Base-by-base conservation (phyloP, 306 rosid genomes). In the Glycine tomentella region DNA sequence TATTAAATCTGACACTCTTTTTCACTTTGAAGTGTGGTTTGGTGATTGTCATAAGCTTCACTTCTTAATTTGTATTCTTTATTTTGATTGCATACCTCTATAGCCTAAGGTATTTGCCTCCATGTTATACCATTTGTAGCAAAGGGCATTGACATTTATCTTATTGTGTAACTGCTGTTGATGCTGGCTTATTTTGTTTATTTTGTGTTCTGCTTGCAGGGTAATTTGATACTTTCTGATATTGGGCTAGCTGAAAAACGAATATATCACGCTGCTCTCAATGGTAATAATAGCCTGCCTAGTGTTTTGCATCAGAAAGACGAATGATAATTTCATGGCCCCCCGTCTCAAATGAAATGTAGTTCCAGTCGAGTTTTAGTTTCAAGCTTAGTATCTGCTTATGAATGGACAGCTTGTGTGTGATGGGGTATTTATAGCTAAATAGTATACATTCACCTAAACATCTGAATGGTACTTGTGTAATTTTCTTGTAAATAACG, bases 231-330 rank as follows among this genome's bases (percentile, higher is more conserved):
- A 74, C 88, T 85, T 70, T 86, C 98, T 2, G 97, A 93, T 80
- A 88, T 96, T 40, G 98, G 99, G 81, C 97, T 96, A 59, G 87
- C 97, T 6, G 99, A 96, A 87, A 96, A 96, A 88, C 90, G 99
- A 84, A 78, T 90, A 6, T 96, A 93, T 83, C 99, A 86, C 79
- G 93, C 97, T 80, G 97, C 98, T 78, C 97, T 96, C 88, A 92
- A 93, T 87, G 99, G 99, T 96, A 96, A 92, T 93, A 96, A 89
- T 90, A 83, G 93, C 91, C 92, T 83, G 91, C 97, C 91, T 93
- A 87, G 89, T 90, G 97, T 89, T 89, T 89, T 96, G 97, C 98
- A 88, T 93, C 99, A 84, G 94, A 96, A 96, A 93, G 97, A 93
- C 89, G 97, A 90, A 76, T 93, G 99, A 93, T 90, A 89, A 84